Evolutionary conservation across 1,139 yeast genomes (phyloP), one percentile per base, ranked within the genome.

Genomic region (Yamadazyma epiphylla): DNA sequence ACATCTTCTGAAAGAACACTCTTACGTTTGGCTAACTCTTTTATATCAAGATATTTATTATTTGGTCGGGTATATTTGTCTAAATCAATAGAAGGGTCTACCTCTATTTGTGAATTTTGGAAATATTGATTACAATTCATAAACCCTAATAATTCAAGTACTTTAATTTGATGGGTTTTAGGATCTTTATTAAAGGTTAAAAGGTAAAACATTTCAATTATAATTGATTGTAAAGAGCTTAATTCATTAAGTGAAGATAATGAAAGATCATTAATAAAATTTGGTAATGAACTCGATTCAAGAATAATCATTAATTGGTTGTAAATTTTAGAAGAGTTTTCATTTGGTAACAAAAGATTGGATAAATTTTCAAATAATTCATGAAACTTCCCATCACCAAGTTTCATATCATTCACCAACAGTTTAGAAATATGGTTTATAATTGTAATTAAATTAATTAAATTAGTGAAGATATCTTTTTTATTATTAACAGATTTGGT

Each of bases 101-200:
- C 19, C 4, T 20, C 21, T 13, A 51, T 36, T 15, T 38, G 25
- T 22, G 50, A 42, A n/a, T 29, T 38, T 4, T 36, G 32, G 5
- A 58, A 24, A 29, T 41, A 55, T 10, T 30, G 31, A 25, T 40
- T 38, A 9, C 49, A 41, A 26, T 49, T 42, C 9, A 42, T 25
- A 27, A 41, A 57, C 2, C 65, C 65, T 3, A 54, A 47, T 13
- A 51, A 34, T 14, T 50, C 50, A 19, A 58, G 39, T 33, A 55
- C 56, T 11, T 24, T 24, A 10, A 15, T 23, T 12, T 40, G 41
- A 12, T 45, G 50, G 4, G 25, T 17, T 15, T 25, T 26, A 2
- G 21, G 22, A 16, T 33, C 39, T 5, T 27, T 25, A 11, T 38
- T 25, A 35, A 45, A 46, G 21, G 51, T 38, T 19, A 47, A 32